These are phyloP conservation scores for Hypoxylon sp. DNA, from an alignment of 2,329 filamentous ascomycete species.

Conservation along the genomic window DNA sequence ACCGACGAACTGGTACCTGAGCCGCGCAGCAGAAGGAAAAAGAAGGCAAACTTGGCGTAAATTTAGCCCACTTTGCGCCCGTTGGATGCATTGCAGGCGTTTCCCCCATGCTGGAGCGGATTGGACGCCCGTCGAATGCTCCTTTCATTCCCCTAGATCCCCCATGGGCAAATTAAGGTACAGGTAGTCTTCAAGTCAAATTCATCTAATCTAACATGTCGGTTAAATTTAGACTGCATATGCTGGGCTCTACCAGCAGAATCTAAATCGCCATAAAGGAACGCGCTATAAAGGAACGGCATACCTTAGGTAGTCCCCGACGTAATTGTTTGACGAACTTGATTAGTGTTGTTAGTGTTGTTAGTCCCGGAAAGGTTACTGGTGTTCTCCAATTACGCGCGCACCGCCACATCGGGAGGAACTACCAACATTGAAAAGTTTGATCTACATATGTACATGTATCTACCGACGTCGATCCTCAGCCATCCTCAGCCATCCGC, in stretches of 20 bases:
- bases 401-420: slow-evolving; percentile 42
- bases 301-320: slow-evolving; percentile 19
- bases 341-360: background rate
- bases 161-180: background rate
- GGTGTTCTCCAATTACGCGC: slow-evolving; percentile 17
- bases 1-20: slow-evolving; percentile 14
- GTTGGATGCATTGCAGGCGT: slow-evolving; percentile 13
- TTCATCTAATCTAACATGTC: slow-evolving; percentile 7
- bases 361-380: background rate
- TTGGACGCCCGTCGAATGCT: slow-evolving; percentile 7
- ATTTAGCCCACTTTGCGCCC: slow-evolving; percentile 14
- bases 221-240: slow-evolving; percentile 5
- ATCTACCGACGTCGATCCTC: slow-evolving; percentile 30
- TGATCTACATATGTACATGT: too few species aligned
- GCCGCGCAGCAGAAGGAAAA: slow-evolving; percentile 12
- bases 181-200: background rate
- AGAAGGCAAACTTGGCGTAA: slow-evolving; percentile 10
- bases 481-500: slow-evolving; percentile 34
- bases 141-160: slow-evolving; percentile 6
- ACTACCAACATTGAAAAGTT: too few species aligned
- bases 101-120: background rate
- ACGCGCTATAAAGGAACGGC: slow-evolving; percentile 2
- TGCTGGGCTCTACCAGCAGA: slow-evolving; percentile 8
- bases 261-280: background rate
- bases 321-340: background rate